phyloP scores from a whole-genome alignment of 805 yeast species.

The Yamadazyma ubonensis region DNA sequence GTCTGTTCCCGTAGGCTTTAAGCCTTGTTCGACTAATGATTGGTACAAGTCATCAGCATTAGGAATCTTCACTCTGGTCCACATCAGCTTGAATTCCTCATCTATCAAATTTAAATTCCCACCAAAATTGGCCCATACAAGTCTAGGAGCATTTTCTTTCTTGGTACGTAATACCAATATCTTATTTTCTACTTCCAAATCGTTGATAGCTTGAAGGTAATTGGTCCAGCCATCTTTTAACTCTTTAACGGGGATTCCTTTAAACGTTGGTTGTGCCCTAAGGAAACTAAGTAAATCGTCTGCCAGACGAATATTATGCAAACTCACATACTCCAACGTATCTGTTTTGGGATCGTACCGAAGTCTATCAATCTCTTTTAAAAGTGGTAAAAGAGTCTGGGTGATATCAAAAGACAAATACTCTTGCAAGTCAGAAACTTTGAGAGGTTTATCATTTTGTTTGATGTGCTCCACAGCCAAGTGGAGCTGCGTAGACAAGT shows the following conservation, averaged over 20 bases:
- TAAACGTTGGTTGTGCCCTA: constrained; percentile 79
- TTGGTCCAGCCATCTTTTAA: constrained; percentile 93
- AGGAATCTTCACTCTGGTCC: constrained; percentile 81
- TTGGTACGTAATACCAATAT: constrained; percentile 84
- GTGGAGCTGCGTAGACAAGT: constrained; percentile 81
- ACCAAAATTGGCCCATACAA: constrained; percentile 86
- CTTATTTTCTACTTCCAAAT: constrained; percentile 73
- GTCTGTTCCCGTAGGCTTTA: constrained; percentile 96
- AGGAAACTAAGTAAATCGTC: constrained; percentile 74
- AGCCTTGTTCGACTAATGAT: constrained; percentile 74
- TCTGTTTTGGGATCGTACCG: constrained; percentile 58
- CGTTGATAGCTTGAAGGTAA: constrained; percentile 73
- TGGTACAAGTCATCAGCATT: constrained; percentile 78
- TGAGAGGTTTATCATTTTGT: constrained; percentile 65
- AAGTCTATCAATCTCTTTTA: constrained; percentile 76
- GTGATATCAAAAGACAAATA: constrained; percentile 64
- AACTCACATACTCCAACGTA: constrained; percentile 82
- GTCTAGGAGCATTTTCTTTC: constrained; percentile 90
- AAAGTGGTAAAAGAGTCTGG: constrained; percentile 62
- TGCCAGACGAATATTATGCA: constrained; percentile 81
- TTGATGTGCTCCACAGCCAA: constrained; percentile 91
- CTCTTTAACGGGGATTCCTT: constrained; percentile 81
- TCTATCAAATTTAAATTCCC: constrained; percentile 72
- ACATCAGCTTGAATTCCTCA: constrained; percentile 75
- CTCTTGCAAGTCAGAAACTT: constrained; percentile 61